Conservation (phyloP, 441 rosid genomes). For the Gossypium davidsonii region DNA sequence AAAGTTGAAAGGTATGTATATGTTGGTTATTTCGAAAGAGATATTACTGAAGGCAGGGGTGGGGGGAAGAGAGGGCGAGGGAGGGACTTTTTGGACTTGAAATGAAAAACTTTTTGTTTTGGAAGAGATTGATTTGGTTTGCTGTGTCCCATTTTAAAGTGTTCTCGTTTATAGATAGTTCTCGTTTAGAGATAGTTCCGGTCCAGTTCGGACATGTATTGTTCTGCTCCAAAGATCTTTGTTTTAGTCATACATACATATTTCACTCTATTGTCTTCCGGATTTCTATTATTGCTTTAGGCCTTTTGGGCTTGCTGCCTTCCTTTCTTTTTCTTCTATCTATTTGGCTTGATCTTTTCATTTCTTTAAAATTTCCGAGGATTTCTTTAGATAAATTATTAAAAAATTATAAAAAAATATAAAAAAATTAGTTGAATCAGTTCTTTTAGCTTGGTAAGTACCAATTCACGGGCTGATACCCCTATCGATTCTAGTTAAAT, state of each 20-base stretch:
- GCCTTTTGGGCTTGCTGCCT: background rate
- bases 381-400: too few species aligned
- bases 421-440: too few species aligned
- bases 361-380: too few species aligned
- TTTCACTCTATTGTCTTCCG: background rate
- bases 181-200: background rate
- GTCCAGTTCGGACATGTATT: constrained; percentile 3
- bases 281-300: background rate
- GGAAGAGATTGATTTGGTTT: background rate
- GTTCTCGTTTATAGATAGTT: background rate
- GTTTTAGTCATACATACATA: background rate
- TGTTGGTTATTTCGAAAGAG: background rate
- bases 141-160: background rate
- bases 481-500: too few species aligned
- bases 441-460: too few species aligned
- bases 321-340: background rate
- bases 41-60: background rate
- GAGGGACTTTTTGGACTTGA: constrained; percentile 15
- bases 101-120: background rate
- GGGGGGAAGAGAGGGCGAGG: background rate
- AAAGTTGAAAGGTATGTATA: background rate
- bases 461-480: too few species aligned
- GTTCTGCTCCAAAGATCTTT: background rate
- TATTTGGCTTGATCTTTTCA: too few species aligned
- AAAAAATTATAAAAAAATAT: too few species aligned